Evolutionary conservation across 1,284 basidiomycete species (phyloP).

Genomic region (Mycosarcoma maydis): DNA sequence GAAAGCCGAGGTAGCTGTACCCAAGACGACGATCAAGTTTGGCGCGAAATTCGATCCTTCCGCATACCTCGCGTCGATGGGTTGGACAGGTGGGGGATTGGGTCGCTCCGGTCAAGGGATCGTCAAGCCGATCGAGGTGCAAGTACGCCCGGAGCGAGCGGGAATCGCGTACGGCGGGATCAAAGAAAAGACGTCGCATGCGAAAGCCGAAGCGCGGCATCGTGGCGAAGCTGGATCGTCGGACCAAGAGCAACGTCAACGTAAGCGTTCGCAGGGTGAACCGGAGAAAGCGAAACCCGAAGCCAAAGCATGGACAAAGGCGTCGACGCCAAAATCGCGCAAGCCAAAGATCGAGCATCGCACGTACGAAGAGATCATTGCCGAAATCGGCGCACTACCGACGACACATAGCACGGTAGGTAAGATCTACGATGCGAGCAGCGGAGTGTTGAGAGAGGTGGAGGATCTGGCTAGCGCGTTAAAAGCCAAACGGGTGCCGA

Average conservation of each 20-base stretch:
- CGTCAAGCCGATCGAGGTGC: slow-evolving; percentile 63
- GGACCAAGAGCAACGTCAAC: slow-evolving; percentile 46
- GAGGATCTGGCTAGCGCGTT: slow-evolving; percentile 54
- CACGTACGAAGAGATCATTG: slow-evolving; percentile 65
- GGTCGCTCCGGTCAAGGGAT: slow-evolving; percentile 64
- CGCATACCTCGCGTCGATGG: slow-evolving; percentile 62
- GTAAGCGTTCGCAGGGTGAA: too few species aligned
- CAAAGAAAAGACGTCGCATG: slow-evolving; percentile 64
- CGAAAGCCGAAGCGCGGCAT: slow-evolving; percentile 49
- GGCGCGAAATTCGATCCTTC: slow-evolving; percentile 60
- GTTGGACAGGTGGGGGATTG: slow-evolving; percentile 65
- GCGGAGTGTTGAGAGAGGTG: slow-evolving; percentile 45
- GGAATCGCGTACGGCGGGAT: slow-evolving; percentile 64
- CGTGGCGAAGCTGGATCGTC: slow-evolving; percentile 42
- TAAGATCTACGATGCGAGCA: slow-evolving; percentile 60
- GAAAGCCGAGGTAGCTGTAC: neutral
- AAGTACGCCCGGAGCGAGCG: slow-evolving; percentile 60
- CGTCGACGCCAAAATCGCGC: slow-evolving; percentile 19
- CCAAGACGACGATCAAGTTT: slow-evolving; percentile 42
- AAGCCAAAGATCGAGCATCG: slow-evolving; percentile 60
- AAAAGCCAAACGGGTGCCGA: slow-evolving; percentile 21
- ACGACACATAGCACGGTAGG: slow-evolving; percentile 28
- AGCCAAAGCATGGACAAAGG: slow-evolving; percentile 48
- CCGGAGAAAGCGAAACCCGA: slow-evolving; percentile 12
- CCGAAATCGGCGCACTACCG: slow-evolving; percentile 41